Percentiles rank a stretch among this genome's conserved stretches.
Conservation (phyloP, 108 stramenopile genomes). For the Cyclotella distinguenda region DNA sequence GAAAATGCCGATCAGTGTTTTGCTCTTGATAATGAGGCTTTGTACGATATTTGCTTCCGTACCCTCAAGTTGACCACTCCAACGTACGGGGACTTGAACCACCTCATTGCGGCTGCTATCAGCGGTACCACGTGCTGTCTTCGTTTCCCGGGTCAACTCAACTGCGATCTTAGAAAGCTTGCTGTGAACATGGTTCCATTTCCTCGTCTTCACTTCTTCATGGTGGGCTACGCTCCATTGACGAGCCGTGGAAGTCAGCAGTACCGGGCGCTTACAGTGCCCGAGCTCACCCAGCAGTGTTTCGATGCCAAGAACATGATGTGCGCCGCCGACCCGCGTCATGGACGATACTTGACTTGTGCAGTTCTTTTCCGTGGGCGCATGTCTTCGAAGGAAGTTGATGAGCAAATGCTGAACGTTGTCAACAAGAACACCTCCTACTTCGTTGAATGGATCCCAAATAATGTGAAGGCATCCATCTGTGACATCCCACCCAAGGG, state of each 20-base stretch:
- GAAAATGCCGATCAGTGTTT: conserved; percentile 92
- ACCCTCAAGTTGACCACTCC: conserved; percentile 79
- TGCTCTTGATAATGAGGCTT: conserved; percentile 87
- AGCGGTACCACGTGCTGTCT: conserved; percentile 79
- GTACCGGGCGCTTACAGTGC: conserved; percentile 95
- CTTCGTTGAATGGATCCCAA: conserved; percentile 99
- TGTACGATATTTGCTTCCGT: conserved; percentile 88
- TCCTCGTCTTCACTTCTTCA: conserved; percentile 99
- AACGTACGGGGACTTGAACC: conserved; percentile 79
- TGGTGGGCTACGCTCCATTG: conserved; percentile 96
- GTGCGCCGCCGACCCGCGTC: conserved; percentile 98
- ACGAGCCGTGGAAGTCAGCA: conserved; percentile 90
- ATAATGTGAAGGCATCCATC: conserved; percentile 99
- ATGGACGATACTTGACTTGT: conserved; percentile 98
- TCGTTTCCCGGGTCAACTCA: conserved; percentile 81
- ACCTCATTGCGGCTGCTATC: conserved; percentile 75
- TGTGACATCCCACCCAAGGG: conserved; percentile 98
- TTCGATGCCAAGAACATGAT: conserved; percentile 99
- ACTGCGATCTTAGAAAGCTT: conserved; percentile 81
- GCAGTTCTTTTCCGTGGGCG: conserved; percentile 98
- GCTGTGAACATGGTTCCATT: conserved; percentile 94
- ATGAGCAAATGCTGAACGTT: conserved; percentile 97
- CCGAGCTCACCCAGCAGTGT: conserved; percentile 94
- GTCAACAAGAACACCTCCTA: conserved; percentile 98
- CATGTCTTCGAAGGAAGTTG: conserved; percentile 96